A percentile compares a stretch with the other conserved stretches of the same genome.
These are phyloP conservation scores for Psilocybe sp. DNA, from an alignment of 768 basidiomycete species.

Conservation along the genomic window DNA sequence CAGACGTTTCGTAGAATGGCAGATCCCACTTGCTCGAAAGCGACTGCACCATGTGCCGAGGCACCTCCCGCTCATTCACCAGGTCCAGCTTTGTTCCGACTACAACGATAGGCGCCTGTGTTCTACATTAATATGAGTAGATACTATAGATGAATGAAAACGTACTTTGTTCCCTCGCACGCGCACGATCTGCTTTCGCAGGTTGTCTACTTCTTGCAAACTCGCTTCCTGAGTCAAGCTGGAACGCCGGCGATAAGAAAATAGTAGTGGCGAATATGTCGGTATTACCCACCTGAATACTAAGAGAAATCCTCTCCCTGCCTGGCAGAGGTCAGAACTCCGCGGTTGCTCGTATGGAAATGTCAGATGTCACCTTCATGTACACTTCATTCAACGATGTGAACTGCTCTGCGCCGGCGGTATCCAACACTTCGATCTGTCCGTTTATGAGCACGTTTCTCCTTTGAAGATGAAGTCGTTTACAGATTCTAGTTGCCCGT, in stretches of 20 bases:
- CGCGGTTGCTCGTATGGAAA: neutral
- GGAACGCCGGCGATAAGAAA: constrained; percentile 6
- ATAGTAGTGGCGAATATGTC: neutral
- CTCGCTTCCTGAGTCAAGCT: constrained; percentile 83
- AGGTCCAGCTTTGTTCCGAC: constrained; percentile 88
- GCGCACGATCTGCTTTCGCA: constrained; percentile 79
- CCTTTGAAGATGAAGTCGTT: constrained; percentile 1
- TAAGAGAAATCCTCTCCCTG: constrained; percentile 74
- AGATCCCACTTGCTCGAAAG: constrained; percentile 65
- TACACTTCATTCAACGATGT: constrained; percentile 77
- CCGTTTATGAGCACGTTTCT: neutral
- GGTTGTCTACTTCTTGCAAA: constrained; percentile 73
- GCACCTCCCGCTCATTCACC: constrained; percentile 76
- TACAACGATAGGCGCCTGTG: constrained; percentile 76
- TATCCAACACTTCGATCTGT: constrained; percentile 80
- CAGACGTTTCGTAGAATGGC: constrained; percentile 87
- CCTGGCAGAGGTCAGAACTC: constrained; percentile 32
- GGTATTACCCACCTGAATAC: constrained; percentile 61
- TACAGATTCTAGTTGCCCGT: constrained; percentile 62
- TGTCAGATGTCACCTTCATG: constrained; percentile 54
- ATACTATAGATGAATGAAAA: neutral
- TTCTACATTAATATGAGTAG: constrained; percentile 1
- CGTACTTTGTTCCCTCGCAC: constrained; percentile 62
- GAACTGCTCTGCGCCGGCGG: constrained; percentile 86
- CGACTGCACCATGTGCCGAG: constrained; percentile 56